Evolutionary conservation across 768 basidiomycete species (phyloP).

Genomic region (Russula sp.): DNA sequence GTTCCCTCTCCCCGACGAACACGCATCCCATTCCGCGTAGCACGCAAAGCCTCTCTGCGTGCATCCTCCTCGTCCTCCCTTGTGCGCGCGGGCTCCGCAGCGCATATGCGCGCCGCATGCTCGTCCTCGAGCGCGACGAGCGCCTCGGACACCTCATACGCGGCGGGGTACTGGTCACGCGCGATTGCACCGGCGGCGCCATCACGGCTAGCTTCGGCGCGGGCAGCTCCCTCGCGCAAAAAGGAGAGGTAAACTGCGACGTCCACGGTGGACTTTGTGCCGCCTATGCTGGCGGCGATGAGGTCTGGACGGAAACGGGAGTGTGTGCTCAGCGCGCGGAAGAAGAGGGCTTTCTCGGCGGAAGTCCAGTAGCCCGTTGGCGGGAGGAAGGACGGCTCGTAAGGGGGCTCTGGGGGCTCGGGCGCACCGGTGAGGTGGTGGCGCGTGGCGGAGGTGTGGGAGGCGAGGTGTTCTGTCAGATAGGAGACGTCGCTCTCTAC

Average conservation of each 20-base stretch:
- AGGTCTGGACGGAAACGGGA: conserved; percentile 74
- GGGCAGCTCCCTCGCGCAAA: conserved; percentile 27
- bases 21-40: background rate
- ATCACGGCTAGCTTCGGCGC: background rate
- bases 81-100: conserved; percentile 1
- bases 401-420: conserved; percentile 5
- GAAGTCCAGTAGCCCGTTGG: conserved; percentile 50
- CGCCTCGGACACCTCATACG: conserved; percentile 9
- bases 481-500: background rate
- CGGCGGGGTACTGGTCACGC: conserved; percentile 11
- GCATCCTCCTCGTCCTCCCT: background rate
- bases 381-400: conserved; percentile 24
- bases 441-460: conserved; percentile 12
- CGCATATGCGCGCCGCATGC: background rate
- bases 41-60: background rate
- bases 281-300: conserved; percentile 52
- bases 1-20: background rate
- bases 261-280: conserved; percentile 57
- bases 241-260: conserved; percentile 59
- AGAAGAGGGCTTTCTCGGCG: conserved; percentile 63
- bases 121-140: conserved; percentile 15
- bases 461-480: background rate
- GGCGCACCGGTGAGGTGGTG: conserved; percentile 7
- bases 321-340: conserved; percentile 56
- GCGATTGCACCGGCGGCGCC: background rate